Evolutionary conservation across 176 grass and related monocot genomes (phyloP), one percentile per base, ranked within the genome.

Genomic region (Metroxylon sagu): DNA sequence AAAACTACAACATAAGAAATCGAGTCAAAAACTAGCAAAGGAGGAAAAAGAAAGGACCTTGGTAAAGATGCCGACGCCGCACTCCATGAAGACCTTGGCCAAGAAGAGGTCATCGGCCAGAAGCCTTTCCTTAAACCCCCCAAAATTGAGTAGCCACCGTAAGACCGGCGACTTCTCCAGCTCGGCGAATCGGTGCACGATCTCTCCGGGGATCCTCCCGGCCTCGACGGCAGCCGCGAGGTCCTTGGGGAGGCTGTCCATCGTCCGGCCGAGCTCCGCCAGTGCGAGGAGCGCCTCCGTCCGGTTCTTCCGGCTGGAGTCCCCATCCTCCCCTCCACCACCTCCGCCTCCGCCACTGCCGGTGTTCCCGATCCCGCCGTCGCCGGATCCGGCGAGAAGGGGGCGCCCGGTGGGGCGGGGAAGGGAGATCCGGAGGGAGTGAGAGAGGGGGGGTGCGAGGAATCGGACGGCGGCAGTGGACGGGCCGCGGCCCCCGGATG

Each of bases 31-130:
- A 35, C 30, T 5, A 43, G 35, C 8, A 43, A 43, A 43, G 12
- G 12, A 43, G 10, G 26, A 49, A 8, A 17, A 21, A 12, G 39
- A 5, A 15, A 77, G 16, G 27, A 80, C 90, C 77, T 90, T 95
- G 6, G 86, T 85, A 67, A 95, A 71, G 68, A 90, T 69, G 2
- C 90, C 90, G 43, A 95, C 80, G 68, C 83, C 80, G 1, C 74
- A 82, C 72, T 95, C 90, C 65, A 95, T 95, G 67, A 6, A 80
- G 48, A 95, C 60, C 80, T 95, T 95, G 28, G 90, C 73, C 14
- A 95, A 77, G 78, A 95, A 95, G 71, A 95, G 84, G 25, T 95
- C 86, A 53, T 95, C 90, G 12, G 90, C 90, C 29, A 95, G 70
- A 30, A 95, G 77, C 25, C 93, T 78, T 70, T 98, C 93, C 87